Conservation (phyloP, 2,329 filamentous ascomycete species). For the Periconia sp. region DNA sequence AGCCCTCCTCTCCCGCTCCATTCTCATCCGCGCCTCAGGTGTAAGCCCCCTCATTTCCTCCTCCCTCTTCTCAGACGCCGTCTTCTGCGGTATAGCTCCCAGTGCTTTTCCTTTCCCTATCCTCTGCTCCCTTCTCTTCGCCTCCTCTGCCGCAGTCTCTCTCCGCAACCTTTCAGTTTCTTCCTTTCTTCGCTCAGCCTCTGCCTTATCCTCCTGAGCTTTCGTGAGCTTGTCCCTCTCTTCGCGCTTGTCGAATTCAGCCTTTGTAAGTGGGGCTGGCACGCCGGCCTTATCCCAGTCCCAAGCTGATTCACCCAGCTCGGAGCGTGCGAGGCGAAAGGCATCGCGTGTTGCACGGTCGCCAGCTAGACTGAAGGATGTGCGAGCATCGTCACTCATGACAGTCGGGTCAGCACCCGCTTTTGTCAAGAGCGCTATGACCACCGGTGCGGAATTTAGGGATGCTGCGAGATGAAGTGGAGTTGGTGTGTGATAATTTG, state of each 20-base stretch:
- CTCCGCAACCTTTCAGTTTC: constrained; percentile 75
- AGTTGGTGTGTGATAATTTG: constrained; percentile 78
- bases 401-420: constrained; percentile 75
- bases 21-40: constrained; percentile 80
- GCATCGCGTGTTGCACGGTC: constrained; percentile 87
- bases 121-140: constrained; percentile 58
- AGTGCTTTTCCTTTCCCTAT: constrained; percentile 58
- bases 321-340: constrained; percentile 84
- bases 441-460: constrained; percentile 78
- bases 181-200: constrained; percentile 68
- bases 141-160: constrained; percentile 57
- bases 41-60: constrained; percentile 86
- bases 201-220: constrained; percentile 67
- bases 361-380: constrained; percentile 84
- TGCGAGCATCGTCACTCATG: constrained; percentile 71
- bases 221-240: constrained; percentile 73
- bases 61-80: constrained; percentile 79
- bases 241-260: constrained; percentile 72
- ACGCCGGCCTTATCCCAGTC: constrained; percentile 80
- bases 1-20: constrained; percentile 89
- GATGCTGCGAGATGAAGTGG: constrained; percentile 85
- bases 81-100: constrained; percentile 68
- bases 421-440: constrained; percentile 77
- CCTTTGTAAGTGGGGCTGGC: constrained; percentile 71
- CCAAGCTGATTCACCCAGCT: constrained; percentile 78